A percentile compares a stretch with the other conserved stretches of the same genome.
These are phyloP conservation scores for Amanita exitialis DNA, from an alignment of 768 basidiomycete genomes.

Conservation along the genomic window DNA sequence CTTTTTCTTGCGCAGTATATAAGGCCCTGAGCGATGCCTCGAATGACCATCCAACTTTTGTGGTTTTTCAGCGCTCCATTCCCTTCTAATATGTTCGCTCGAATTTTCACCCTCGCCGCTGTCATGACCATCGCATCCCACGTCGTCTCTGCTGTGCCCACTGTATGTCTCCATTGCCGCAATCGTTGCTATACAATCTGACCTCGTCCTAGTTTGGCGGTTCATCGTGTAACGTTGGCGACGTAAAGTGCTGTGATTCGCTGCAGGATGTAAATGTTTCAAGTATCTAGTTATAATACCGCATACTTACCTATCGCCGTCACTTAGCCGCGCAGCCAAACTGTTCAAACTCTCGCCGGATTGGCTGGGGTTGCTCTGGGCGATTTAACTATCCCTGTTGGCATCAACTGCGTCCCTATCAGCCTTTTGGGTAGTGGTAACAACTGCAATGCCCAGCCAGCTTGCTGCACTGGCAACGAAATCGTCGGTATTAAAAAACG, in stretches of 20 bases:
- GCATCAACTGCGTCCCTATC: conserved; percentile 14
- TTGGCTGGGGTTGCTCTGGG: not conserved
- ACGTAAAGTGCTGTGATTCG: conserved; percentile 16
- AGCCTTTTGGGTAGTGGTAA: conserved; percentile 10
- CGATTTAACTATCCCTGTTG: conserved; percentile 6
- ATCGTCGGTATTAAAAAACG: conserved; percentile 11
- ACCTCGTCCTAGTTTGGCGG: conserved; percentile 7
- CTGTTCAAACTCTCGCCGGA: not conserved
- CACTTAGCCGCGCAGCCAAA: not conserved
- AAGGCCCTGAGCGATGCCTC: not conserved
- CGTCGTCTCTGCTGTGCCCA: conserved; percentile 12
- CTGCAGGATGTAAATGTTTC: conserved; percentile 6
- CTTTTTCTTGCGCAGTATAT: not conserved
- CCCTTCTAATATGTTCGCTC: conserved; percentile 9
- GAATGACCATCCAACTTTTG: not conserved
- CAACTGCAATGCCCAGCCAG: conserved; percentile 16
- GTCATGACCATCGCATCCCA: conserved; percentile 14
- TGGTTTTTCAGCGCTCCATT: not conserved
- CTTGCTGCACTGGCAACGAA: conserved; percentile 20
- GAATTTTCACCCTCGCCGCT: conserved; percentile 5
- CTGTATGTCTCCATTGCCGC: not conserved
- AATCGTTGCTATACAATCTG: not conserved
- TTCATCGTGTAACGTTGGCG: conserved; percentile 13
- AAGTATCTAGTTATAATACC: not conserved
- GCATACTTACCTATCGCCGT: not conserved